Conservation (phyloP, 2,329 filamentous ascomycete genomes). For the Orbilia blumenaviensis region DNA sequence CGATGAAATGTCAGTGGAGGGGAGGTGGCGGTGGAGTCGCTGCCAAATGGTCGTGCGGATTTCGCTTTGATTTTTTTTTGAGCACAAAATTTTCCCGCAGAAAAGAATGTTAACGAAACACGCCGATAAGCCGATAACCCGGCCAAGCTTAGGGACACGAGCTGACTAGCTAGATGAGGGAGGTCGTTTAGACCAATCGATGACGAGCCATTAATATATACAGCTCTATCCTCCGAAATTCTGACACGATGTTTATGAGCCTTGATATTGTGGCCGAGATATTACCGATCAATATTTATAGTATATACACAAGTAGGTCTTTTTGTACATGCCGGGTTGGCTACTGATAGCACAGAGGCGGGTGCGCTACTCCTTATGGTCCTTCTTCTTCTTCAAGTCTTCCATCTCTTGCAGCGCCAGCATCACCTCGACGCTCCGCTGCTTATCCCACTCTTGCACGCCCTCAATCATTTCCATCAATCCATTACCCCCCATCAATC, state of each 20-base stretch:
- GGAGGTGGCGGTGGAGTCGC: constrained; percentile 8
- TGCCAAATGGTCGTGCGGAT: constrained; percentile 27
- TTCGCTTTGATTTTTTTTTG: constrained; percentile 33
- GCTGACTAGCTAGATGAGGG: constrained; percentile 1
- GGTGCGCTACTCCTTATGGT: neutral
- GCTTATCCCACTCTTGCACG: constrained; percentile 77
- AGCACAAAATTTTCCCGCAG: constrained; percentile 49
- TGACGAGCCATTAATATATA: neutral
- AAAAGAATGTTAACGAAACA: neutral
- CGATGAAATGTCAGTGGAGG: neutral
- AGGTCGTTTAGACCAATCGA: neutral
- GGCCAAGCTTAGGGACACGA: neutral
- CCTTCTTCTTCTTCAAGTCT: constrained; percentile 47
- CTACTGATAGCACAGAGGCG: no score
- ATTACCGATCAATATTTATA: no score
- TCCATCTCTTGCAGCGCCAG: constrained; percentile 70
- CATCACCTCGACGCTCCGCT: constrained; percentile 76
- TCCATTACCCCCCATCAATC: constrained; percentile 78
- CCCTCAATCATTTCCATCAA: constrained; percentile 81
- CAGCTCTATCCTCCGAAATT: no score
- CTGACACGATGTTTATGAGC: neutral
- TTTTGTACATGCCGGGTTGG: no score
- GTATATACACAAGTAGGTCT: no score
- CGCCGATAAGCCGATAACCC: constrained; percentile 30
- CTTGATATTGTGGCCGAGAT: no score